Base-by-base conservation (phyloP, 352 stramenopile genomes). In the Globisporangium takayamanum region DNA sequence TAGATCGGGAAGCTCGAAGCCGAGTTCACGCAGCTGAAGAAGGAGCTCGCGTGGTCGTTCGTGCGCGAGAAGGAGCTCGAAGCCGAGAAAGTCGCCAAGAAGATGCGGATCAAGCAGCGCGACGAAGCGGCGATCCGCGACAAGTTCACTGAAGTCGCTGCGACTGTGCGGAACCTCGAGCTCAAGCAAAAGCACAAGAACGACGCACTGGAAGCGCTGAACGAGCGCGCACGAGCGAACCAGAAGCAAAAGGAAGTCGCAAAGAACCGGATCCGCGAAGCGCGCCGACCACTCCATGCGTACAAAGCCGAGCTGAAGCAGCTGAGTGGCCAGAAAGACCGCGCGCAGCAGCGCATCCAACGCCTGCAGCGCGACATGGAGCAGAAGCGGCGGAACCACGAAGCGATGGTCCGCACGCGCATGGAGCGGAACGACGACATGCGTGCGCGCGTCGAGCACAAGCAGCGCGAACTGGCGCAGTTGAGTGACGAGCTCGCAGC, bases 41-140 rank as follows among this genome's bases (percentile, higher is more conserved):
- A 90, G 26, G 78, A 83, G 49, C 66, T 94, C 1, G 84, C 80
- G 18, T 94, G 84, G 84, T 94, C 80, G 10, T 92, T 94, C 68
- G 84, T 94, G 8, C 65, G 68, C 15, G 78, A 86, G 53, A 88
- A 89, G 45, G 81, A 94, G 48, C 20, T 68, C 0, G 50, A 78
- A 48, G 78, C 70, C 18, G 60, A 68, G 5, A 78, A 84, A 33
- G 68, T 79, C 36, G 70, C 69, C 7, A 85, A 76, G 53, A 88
- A 83, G 55, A 78, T 86, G 68, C 67, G 59, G 37, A 70, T 73
- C 2, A 85, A 84, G 54, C 67, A 87, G 59, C 58, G 59, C 18
- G 70, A 87, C 14, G 74, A 74, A 14, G 60, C 67, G 0, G 62
- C 71, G 36, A 74, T 69, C 48, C 62, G 62, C 1, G 66, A 68